Conservation (phyloP, 1,139 yeast species). For the Sporopachydermia cereana region DNA sequence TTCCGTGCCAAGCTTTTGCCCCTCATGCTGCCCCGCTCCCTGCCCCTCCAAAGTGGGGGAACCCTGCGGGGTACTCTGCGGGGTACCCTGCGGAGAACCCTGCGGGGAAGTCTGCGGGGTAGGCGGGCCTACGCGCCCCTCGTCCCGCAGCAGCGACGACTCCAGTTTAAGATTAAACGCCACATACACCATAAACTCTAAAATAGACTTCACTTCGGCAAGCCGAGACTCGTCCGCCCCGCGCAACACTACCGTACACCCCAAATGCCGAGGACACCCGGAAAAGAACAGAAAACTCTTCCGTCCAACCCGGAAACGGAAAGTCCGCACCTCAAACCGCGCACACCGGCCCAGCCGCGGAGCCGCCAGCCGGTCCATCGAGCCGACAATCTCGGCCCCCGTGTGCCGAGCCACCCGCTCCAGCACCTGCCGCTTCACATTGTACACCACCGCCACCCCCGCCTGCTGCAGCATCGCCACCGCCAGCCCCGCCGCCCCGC, state of each 20-base stretch:
- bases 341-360: conserved; percentile 66
- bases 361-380: conserved; percentile 49
- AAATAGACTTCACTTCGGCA: conserved; percentile 60
- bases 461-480: conserved; percentile 58
- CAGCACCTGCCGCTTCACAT: conserved; percentile 73
- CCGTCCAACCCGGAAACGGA: conserved; percentile 36
- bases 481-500: conserved; percentile 77
- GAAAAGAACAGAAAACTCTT: conserved; percentile 68
- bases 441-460: conserved; percentile 66
- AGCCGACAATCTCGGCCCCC: conserved; percentile 64
- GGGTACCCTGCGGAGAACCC: conserved; percentile 11
- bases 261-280: conserved; percentile 65
- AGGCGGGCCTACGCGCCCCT: conserved; percentile 27
- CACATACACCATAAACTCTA: conserved; percentile 70
- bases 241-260: conserved; percentile 72
- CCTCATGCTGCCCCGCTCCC: conserved; percentile 21
- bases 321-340: conserved; percentile 59
- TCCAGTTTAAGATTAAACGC: conserved; percentile 72
- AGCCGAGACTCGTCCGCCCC: conserved; percentile 54
- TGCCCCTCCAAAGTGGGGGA: conserved; percentile 31
- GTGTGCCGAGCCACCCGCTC: conserved; percentile 73
- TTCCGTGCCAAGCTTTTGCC: background rate
- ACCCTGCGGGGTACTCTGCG: background rate
- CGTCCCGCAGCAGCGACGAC: conserved; percentile 68
- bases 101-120: conserved; percentile 14